A percentile compares a stretch with the other conserved stretches of the same genome.
Conservation (phyloP, 1,139 yeast species). For the Taphrina confusa region DNA sequence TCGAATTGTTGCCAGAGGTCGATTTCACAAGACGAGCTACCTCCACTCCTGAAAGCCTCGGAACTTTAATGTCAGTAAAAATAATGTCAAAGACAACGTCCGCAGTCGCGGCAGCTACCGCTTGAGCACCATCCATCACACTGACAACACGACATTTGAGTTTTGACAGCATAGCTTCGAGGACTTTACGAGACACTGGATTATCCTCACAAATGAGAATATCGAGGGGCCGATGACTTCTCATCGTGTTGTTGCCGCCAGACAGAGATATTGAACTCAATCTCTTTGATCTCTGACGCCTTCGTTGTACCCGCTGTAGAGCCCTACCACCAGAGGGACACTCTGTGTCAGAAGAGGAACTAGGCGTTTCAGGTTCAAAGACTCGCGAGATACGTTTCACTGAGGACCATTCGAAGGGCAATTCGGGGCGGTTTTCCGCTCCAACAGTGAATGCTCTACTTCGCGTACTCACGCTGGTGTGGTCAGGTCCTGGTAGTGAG, state of each 20-base stretch:
- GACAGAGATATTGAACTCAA: slow-evolving; percentile 40
- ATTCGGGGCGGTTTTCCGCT: slow-evolving; percentile 27
- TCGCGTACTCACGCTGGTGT: slow-evolving; percentile 23
- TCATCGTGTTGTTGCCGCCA: neutral
- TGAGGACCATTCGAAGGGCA: slow-evolving; percentile 23
- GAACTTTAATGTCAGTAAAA: slow-evolving; percentile 69
- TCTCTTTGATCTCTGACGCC: slow-evolving; percentile 57
- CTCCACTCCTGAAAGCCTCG: slow-evolving; percentile 67
- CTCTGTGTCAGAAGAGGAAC: slow-evolving; percentile 71
- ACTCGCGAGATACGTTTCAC: slow-evolving; percentile 43
- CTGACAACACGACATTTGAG: slow-evolving; percentile 81
- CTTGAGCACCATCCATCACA: slow-evolving; percentile 77
- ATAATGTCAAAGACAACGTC: slow-evolving; percentile 82
- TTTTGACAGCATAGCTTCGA: slow-evolving; percentile 63
- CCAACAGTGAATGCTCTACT: slow-evolving; percentile 27
- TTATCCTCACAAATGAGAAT: slow-evolving; percentile 83
- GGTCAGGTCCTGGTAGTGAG: slow-evolving; percentile 26
- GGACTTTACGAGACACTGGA: slow-evolving; percentile 73
- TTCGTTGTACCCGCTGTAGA: slow-evolving; percentile 55
- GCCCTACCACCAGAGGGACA: slow-evolving; percentile 56
- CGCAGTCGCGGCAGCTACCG: slow-evolving; percentile 78
- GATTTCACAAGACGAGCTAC: slow-evolving; percentile 74
- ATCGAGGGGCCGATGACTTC: slow-evolving; percentile 52
- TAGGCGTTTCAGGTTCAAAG: slow-evolving; percentile 54
- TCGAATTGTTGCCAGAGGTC: slow-evolving; percentile 72